Conservation (phyloP, 2,329 filamentous ascomycete species). For the Grosmannia huntii region DNA sequence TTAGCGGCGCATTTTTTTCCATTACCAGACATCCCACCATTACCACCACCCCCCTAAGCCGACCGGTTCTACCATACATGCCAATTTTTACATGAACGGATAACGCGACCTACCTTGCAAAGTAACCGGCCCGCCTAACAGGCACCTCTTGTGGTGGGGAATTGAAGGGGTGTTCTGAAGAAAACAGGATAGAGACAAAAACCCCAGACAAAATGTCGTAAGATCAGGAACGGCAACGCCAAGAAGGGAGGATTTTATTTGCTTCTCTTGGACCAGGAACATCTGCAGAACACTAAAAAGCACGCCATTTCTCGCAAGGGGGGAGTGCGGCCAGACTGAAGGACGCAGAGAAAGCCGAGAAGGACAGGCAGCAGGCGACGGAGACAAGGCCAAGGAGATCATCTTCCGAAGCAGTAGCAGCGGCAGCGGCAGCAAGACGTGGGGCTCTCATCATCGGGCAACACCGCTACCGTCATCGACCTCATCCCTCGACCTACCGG, state of each 20-base stretch:
- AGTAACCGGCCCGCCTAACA: neutral
- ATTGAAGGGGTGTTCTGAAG: neutral
- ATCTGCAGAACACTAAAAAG: no score
- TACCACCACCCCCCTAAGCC: neutral
- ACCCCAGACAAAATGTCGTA: neutral
- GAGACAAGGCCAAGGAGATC: neutral
- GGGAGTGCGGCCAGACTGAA: no score
- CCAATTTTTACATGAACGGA: neutral
- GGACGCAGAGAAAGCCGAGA: no score
- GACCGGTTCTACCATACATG: neutral
- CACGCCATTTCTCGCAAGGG: no score
- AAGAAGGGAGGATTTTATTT: neutral
- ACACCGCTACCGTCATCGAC: neutral
- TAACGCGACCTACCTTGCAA: neutral
- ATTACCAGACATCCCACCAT: neutral
- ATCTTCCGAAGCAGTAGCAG: no score
- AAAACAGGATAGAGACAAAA: neutral
- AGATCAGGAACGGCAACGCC: neutral
- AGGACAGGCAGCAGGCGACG: neutral
- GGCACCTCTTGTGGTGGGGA: neutral
- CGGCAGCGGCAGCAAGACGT: no score
- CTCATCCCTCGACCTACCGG: neutral
- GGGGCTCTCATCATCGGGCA: neutral
- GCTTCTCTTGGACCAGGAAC: neutral
- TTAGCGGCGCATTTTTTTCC: neutral